Evolutionary conservation across 345 rosid species (phyloP).

Genomic region (Euphorbia tirucalli): DNA sequence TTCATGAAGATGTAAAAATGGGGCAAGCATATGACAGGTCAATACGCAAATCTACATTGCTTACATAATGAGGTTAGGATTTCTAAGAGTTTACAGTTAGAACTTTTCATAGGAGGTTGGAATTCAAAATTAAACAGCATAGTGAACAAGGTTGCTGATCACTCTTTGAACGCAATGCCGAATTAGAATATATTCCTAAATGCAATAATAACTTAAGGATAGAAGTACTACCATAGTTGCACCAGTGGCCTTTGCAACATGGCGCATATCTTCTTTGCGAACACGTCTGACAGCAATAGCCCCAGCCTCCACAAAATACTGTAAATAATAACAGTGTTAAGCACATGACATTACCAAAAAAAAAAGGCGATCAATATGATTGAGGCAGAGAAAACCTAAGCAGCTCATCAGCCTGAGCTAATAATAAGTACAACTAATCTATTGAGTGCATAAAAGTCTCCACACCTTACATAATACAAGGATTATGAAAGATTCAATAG

Average conservation of each 20-base stretch:
- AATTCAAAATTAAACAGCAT: neutral
- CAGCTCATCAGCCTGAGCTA: neutral
- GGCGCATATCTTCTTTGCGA: conserved; percentile 95
- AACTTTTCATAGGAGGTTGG: neutral
- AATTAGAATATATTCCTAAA: neutral
- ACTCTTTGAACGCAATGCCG: neutral
- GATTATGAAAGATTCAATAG: neutral
- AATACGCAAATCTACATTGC: neutral
- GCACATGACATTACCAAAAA: no score
- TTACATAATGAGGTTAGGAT: neutral
- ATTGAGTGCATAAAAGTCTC: neutral
- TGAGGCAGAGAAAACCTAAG: neutral
- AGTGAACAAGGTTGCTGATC: neutral
- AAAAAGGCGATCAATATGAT: neutral
- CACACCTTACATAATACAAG: neutral
- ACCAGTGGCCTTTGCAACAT: conserved; percentile 97
- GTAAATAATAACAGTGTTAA: conserved; percentile 23
- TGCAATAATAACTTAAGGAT: conserved; percentile 7
- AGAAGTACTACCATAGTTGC: conserved; percentile 66
- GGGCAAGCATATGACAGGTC: neutral
- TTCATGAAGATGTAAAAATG: neutral
- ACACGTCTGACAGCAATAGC: conserved; percentile 98
- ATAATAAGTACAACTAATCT: neutral
- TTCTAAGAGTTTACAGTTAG: neutral
- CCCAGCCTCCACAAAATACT: conserved; percentile 97